Evolutionary conservation across 169 alveolate genomes (phyloP), one percentile per base, ranked within the genome.

Genomic region (Plasmodium vinckei): DNA sequence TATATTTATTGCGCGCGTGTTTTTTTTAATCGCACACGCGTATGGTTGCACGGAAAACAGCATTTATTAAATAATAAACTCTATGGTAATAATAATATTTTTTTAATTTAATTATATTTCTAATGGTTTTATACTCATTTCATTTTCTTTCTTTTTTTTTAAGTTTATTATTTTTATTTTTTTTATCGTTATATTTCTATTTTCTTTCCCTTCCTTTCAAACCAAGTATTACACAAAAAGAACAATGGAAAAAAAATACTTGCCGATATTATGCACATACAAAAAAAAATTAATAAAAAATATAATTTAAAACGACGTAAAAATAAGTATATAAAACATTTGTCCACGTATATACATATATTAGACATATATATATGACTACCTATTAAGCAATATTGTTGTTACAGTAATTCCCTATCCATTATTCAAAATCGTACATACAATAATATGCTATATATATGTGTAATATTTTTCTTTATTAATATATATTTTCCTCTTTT

Each of bases 11-110:
- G 5, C 13, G 7, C 13, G 57, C 19, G 15, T 23, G 25, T 71
- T 7, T 33, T 33, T 9, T 44, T 53, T 23, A 5, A 15, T n/a
- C 19, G 25, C 27, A 59, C 72, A 19, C 10, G 33, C 63, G 59
- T 51, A 51, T 9, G 59, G 77, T 27, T 69, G 77, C 77, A 69
- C 64, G 77, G 63, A 60, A 5, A 51, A 33, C 42, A 33, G 42
- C 7, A 33, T 33, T 33, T 33, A 33, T 33, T 33, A 33, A 33
- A 33, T 33, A 33, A 33, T 33, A 33, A 33, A 33, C 4, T 33
- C 1, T 5, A 33, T 33, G 5, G 5, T 33, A 33, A 33, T 33
- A 33, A 33, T 2, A 33, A 33, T 33, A 3, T 57, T 57, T 57
- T 57, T 19, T 9, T 3, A 9, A 15, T 19, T 57, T 57, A 57